These are phyloP conservation scores for Tulasnella sp. DNA, from an alignment of 768 basidiomycete genomes.

Conservation along the genomic window DNA sequence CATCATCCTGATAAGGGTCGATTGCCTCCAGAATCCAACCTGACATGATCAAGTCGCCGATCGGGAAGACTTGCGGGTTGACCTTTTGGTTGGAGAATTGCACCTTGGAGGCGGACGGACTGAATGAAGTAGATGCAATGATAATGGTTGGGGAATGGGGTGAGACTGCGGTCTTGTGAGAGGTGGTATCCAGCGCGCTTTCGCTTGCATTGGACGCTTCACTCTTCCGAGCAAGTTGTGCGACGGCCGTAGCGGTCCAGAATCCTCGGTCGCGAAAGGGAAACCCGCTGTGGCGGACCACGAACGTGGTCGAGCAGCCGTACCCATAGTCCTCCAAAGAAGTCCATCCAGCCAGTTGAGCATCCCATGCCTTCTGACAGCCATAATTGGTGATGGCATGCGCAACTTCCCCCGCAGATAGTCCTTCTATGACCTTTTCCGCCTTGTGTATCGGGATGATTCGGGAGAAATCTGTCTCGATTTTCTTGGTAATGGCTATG, in stretches of 20 bases:
- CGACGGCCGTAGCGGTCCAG: constrained; percentile 63
- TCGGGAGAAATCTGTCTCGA: constrained; percentile 66
- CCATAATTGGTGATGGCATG: constrained; percentile 56
- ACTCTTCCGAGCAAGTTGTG: constrained; percentile 27
- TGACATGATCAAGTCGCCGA: constrained; percentile 76
- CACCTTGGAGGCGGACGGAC: constrained; percentile 42
- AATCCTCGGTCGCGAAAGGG: constrained; percentile 88
- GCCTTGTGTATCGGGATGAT: constrained; percentile 77
- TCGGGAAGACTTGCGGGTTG: constrained; percentile 61
- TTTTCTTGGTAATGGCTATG: constrained; percentile 59
- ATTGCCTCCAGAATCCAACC: constrained; percentile 96
- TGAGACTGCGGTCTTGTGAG: background rate
- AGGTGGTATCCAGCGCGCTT: background rate
- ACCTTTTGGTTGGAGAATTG: constrained; percentile 53
- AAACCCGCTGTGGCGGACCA: constrained; percentile 66
- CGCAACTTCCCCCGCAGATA: constrained; percentile 84
- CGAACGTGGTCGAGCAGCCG: constrained; percentile 58
- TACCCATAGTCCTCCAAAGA: constrained; percentile 70
- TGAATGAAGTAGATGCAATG: constrained; percentile 73
- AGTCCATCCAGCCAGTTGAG: constrained; percentile 59
- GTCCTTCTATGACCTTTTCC: constrained; percentile 83
- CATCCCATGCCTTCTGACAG: constrained; percentile 77
- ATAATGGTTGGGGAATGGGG: constrained; percentile 47
- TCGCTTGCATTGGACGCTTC: background rate
- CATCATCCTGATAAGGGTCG: constrained; percentile 87